Conservation (phyloP, 148 eudicot genomes). For the Cornus florida region DNA sequence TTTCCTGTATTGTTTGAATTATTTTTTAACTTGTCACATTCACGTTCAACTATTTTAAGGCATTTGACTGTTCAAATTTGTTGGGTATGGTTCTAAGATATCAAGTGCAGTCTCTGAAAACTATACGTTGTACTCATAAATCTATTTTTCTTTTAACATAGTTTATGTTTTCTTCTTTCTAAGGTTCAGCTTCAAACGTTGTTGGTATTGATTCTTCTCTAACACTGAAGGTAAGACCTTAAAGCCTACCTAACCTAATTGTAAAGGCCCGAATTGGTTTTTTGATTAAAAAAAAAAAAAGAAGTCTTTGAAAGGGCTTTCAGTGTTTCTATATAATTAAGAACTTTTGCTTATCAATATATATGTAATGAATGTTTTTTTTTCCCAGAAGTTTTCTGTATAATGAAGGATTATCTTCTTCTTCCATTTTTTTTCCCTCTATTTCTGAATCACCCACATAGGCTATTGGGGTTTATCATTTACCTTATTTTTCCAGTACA, state of each 20-base stretch:
- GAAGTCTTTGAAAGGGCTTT: conserved; percentile 1
- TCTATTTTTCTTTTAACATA: not conserved
- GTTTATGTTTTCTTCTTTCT: conserved; percentile 10
- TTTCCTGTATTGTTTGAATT: too few species aligned
- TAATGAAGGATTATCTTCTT: conserved; percentile 1
- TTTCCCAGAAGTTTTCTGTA: conserved; percentile 6
- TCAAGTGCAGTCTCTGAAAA: not conserved
- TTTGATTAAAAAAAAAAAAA: not conserved
- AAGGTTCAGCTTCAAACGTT: conserved; percentile 22
- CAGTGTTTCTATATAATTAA: not conserved
- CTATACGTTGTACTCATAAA: not conserved
- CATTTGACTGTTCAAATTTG: too few species aligned
- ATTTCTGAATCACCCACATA: not conserved
- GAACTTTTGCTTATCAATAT: too few species aligned
- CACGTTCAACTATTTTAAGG: too few species aligned
- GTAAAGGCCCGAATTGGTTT: not conserved
- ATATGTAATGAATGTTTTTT: too few species aligned
- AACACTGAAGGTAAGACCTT: conserved; percentile 37
- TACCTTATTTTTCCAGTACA: conserved; percentile 17
- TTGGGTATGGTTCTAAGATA: not conserved
- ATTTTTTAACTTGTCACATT: too few species aligned
- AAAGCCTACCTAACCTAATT: not conserved
- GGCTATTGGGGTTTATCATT: conserved; percentile 15
- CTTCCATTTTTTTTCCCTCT: not conserved
- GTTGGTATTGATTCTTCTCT: conserved; percentile 22